Evolutionary conservation across 2,329 filamentous ascomycete species (phyloP).

Genomic region (Botryosphaeria dothidea): DNA sequence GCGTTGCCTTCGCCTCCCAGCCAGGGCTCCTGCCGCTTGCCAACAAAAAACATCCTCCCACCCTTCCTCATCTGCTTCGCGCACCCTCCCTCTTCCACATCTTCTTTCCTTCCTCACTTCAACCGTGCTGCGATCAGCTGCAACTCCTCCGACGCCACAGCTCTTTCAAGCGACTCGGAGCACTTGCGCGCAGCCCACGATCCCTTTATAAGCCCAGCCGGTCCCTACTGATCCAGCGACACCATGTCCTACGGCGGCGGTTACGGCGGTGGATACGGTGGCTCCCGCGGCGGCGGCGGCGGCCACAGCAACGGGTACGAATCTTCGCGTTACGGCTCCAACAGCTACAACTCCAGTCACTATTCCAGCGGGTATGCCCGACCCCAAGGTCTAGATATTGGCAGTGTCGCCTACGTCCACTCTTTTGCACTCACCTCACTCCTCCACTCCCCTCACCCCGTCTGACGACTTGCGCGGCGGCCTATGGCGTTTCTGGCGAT

Average conservation of each 20-base stretch:
- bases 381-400: slow-evolving; percentile 43
- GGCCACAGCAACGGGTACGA: slow-evolving; percentile 59
- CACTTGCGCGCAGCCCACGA: slow-evolving; percentile 9
- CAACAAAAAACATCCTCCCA: slow-evolving; percentile 19
- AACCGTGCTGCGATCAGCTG: not conserved
- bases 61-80: slow-evolving; percentile 16
- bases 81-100: slow-evolving; percentile 4
- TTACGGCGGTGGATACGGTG: slow-evolving; percentile 45
- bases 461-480: not conserved
- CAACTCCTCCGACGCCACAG: not conserved
- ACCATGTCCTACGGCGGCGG: slow-evolving; percentile 70
- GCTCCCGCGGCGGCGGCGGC: slow-evolving; percentile 49
- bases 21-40: slow-evolving; percentile 18
- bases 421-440: not conserved
- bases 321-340: slow-evolving; percentile 42
- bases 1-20: slow-evolving; percentile 20
- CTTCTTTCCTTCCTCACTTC: not conserved
- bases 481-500: not conserved
- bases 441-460: not conserved
- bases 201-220: slow-evolving; percentile 26
- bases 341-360: slow-evolving; percentile 47
- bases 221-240: slow-evolving; percentile 34
- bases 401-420: slow-evolving; percentile 27
- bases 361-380: slow-evolving; percentile 48
- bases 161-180: slow-evolving; percentile 9